phyloP scores from a whole-genome alignment of 164 flowering plant species.

The Malania oleifera region DNA sequence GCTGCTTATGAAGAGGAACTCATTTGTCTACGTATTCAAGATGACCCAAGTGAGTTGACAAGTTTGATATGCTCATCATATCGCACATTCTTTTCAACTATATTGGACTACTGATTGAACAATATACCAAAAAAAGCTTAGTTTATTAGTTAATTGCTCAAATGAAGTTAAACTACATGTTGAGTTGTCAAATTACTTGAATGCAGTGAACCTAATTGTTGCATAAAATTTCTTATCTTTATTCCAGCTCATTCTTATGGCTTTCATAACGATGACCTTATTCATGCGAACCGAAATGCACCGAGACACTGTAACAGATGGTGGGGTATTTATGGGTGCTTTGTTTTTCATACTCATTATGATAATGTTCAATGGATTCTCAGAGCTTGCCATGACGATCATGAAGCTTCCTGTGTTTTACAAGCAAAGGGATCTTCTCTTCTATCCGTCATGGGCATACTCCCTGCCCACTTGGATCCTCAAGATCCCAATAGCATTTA shows the following conservation, averaged over 20 bases:
- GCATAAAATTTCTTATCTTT: conserved; percentile 5
- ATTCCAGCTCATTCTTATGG: conserved; percentile 31
- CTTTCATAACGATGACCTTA: conserved; percentile 33
- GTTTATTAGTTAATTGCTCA: too few species aligned
- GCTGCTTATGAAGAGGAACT: conserved; percentile 71
- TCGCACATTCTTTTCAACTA: too few species aligned
- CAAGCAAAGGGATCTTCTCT: conserved; percentile 77
- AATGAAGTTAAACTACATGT: too few species aligned
- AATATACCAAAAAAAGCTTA: too few species aligned
- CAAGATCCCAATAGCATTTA: conserved; percentile 40
- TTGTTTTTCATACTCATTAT: conserved; percentile 33
- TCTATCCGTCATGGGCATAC: conserved; percentile 85
- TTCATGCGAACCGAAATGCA: conserved; percentile 40
- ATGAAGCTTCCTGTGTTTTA: conserved; percentile 69
- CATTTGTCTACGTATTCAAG: conserved; percentile 57
- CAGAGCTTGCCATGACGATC: conserved; percentile 48
- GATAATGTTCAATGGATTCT: conserved; percentile 48
- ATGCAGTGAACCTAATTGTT: too few species aligned
- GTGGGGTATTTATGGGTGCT: conserved; percentile 46
- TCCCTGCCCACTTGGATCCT: conserved; percentile 70
- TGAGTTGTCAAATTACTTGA: background rate
- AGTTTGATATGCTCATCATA: too few species aligned
- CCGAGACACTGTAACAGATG: conserved; percentile 28
- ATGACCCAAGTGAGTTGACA: conserved; percentile 41
- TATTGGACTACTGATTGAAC: too few species aligned